Base-by-base conservation (phyloP, 2,329 filamentous ascomycete species). In the Drechmeria coniospora region DNA sequence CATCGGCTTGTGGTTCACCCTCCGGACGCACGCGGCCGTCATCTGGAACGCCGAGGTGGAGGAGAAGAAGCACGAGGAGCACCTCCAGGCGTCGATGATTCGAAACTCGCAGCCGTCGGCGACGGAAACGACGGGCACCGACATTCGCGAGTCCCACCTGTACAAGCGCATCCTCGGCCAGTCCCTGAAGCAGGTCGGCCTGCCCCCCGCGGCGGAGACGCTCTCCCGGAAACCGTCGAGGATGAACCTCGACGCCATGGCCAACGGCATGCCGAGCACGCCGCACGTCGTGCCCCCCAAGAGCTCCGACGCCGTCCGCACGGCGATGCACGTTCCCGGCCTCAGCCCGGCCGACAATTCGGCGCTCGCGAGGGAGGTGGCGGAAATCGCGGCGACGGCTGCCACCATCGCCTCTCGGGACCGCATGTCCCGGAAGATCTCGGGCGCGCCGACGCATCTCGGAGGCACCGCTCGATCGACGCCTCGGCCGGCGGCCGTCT, bases 151-250 rank as follows among this genome's bases (percentile, higher is more conserved):
- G 31, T 83, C 82, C 22, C 75, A 84, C 39, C 60, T 95, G 15
- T 95, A 95, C 57, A 93, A 90, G 53, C 78, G 84, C 31, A 92
- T 95, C 36, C 62, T 95, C 5, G 84, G 82, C 4, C 86, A 94
- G 53, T 92, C 86, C 4, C 56, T 94, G 38, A 82, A 78, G 44
- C 81, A 92, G 43, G 76, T 80, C 34, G 86, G 84, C 1, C 55
- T 92, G 23, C 56, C 57, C 17, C 51, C 64, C 5, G n/a, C n/a
- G 64, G 65, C n/a, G 61, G 64, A 16, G 54, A 62, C 12, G 51
- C 52, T n/a, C 19, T 47, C 49, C 25, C 50, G 58, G 24, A 47
- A 58, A 33, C 40, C 47, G 17, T 60, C 63, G 15, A 38, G 41
- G 21, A 32, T 40, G n/a, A 46, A 39, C 21, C 52, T 46, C 36